Evolutionary conservation across 768 basidiomycete genomes (phyloP).

Genomic region (Naganishia onofrii): DNA sequence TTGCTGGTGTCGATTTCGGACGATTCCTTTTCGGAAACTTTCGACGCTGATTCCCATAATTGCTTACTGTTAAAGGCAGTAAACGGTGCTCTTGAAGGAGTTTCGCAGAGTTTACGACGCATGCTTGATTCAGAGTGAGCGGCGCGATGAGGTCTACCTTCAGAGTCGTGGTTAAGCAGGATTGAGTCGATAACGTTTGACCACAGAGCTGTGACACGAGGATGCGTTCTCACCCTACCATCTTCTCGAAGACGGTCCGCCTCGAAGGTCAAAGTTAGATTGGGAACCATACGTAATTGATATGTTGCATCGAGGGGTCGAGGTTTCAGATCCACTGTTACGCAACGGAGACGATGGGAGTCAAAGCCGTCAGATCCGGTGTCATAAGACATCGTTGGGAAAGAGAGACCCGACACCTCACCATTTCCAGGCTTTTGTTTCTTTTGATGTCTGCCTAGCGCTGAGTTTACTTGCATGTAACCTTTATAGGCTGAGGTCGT

Average conservation of each 20-base stretch:
- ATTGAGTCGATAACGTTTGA: background rate
- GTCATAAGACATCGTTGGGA: background rate
- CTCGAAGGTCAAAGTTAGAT: background rate
- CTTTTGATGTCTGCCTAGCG: background rate
- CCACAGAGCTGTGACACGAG: background rate
- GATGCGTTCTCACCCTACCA: background rate
- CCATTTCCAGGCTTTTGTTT: background rate
- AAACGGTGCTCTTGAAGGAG: background rate
- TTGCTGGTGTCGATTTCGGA: background rate
- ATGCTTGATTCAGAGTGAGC: background rate
- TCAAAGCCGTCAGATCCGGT: background rate
- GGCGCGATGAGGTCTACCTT: background rate
- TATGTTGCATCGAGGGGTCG: background rate
- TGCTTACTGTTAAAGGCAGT: background rate
- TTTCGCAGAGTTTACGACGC: background rate
- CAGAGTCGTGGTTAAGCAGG: background rate
- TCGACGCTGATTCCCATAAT: background rate
- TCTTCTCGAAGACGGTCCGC: background rate
- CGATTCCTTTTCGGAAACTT: background rate
- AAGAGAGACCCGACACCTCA: background rate
- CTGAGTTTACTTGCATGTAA: background rate
- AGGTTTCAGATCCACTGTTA: background rate
- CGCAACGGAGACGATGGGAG: background rate
- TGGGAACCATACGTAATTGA: conserved; percentile 2
- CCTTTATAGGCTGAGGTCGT: no score